Percentiles rank a stretch among this genome's conserved stretches.
Conservation (phyloP, 106 monocot genomes). For the Xerophyta viscosa region DNA sequence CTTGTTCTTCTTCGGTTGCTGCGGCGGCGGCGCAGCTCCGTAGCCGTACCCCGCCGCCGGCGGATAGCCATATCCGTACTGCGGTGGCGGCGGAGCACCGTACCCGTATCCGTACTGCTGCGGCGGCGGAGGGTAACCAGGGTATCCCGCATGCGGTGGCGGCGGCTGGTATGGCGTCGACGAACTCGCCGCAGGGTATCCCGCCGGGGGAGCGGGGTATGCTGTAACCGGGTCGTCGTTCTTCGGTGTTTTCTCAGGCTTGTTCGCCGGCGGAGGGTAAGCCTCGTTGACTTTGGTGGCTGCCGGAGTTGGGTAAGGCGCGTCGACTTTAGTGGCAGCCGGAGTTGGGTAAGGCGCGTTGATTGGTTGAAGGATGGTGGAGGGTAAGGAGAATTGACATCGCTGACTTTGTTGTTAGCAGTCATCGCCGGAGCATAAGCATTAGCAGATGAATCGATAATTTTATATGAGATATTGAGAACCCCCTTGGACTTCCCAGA, state of each 20-base stretch:
- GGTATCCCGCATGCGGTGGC: background rate
- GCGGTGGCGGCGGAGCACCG: conserved; percentile 14
- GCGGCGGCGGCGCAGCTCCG: background rate
- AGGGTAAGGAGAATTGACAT: background rate
- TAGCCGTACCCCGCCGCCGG: conserved; percentile 8
- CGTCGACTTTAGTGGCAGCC: background rate
- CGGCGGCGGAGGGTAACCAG: conserved; percentile 5
- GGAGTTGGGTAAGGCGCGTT: conserved; percentile 15
- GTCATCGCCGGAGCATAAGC: background rate
- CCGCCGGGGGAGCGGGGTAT: conserved; percentile 12
- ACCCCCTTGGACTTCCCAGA: conserved; percentile 57
- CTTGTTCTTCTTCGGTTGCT: conserved; percentile 13
- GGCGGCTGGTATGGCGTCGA: conserved; percentile 3
- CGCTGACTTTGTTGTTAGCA: too few relatives aligned
- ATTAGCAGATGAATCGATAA: conserved; percentile 11
- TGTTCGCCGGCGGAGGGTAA: conserved; percentile 2
- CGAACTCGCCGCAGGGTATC: background rate
- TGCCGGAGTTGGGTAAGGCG: background rate
- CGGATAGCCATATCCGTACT: conserved; percentile 13
- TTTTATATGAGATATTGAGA: conserved; percentile 51
- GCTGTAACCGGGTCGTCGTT: conserved; percentile 14
- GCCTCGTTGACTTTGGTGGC: background rate
- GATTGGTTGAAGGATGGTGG: background rate
- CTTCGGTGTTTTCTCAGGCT: background rate
- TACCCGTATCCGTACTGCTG: conserved; percentile 11